These are phyloP conservation scores for Plasmodium malariae DNA, from an alignment of 169 alveolate genomes.

Conservation along the genomic window DNA sequence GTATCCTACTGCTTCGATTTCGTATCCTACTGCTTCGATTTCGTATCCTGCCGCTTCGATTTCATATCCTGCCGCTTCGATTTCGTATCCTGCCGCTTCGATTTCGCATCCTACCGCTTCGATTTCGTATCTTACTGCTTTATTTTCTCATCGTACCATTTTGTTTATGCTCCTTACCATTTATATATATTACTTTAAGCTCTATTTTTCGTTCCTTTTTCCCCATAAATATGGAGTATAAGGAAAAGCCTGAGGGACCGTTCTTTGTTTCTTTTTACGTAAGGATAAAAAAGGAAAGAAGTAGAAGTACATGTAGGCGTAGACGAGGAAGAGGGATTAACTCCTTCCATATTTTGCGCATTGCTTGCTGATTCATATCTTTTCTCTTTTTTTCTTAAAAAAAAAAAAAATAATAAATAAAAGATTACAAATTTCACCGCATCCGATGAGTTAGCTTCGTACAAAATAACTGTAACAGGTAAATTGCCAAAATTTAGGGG, in stretches of 20 bases:
- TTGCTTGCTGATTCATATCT: background rate
- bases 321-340: background rate
- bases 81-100: too few relatives aligned
- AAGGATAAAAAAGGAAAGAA: constrained; percentile 18
- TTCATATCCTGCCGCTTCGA: too few relatives aligned
- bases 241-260: constrained; percentile 74
- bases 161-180: background rate
- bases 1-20: too few relatives aligned
- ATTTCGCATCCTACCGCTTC: too few relatives aligned
- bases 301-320: background rate
- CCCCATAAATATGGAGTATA: constrained; percentile 50
- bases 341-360: background rate
- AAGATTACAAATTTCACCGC: constrained; percentile 60
- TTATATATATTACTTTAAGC: too few relatives aligned
- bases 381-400: background rate
- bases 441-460: constrained; percentile 22
- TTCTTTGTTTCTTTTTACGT: constrained; percentile 64
- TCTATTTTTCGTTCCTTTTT: background rate
- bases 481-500: background rate
- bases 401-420: constrained; percentile 27
- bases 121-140: too few relatives aligned
- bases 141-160: background rate
- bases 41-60: too few relatives aligned
- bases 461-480: constrained; percentile 65
- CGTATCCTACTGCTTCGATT: too few relatives aligned